A percentile compares a stretch with the other conserved stretches of the same genome.
phyloP scores from a whole-genome alignment of 148 eudicot species.

The Bassia scoparia region DNA sequence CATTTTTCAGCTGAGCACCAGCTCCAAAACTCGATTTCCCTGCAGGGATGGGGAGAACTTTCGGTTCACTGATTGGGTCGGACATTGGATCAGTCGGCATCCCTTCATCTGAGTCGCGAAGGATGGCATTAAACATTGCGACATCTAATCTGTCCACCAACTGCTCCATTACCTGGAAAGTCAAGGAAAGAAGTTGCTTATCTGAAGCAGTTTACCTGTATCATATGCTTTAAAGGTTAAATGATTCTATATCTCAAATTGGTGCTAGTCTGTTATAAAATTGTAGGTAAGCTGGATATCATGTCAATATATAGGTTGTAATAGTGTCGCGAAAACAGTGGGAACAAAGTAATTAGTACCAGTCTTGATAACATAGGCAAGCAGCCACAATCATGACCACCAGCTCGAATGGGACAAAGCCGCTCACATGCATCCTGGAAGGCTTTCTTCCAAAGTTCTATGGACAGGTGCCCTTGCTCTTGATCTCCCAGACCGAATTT shows the following conservation, averaged over 20 bases:
- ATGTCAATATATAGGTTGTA: neutral
- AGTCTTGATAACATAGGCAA: conserved; percentile 61
- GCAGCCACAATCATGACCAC: conserved; percentile 90
- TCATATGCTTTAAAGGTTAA: neutral
- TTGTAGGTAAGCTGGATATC: neutral
- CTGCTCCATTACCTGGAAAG: conserved; percentile 81
- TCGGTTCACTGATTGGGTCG: conserved; percentile 77
- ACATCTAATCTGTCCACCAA: conserved; percentile 79
- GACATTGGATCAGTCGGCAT: conserved; percentile 91
- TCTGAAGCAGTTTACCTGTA: neutral
- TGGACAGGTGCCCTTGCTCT: conserved; percentile 73
- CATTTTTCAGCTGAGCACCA: conserved; percentile 91
- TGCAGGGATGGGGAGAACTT: conserved; percentile 79
- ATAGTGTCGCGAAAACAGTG: neutral
- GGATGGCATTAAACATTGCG: conserved; percentile 94
- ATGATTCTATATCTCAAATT: too few relatives aligned
- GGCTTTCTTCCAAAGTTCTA: conserved; percentile 86
- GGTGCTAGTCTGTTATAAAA: neutral
- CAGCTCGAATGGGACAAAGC: conserved; percentile 87
- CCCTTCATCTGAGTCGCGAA: conserved; percentile 75
- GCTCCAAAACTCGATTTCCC: conserved; percentile 93
- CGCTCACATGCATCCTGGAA: conserved; percentile 87
- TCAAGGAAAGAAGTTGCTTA: neutral
- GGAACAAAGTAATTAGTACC: conserved; percentile 36
- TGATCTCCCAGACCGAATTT: conserved; percentile 61